These are phyloP conservation scores for Martiniozyma abietophila DNA, from an alignment of 805 yeast species.

Conservation along the genomic window DNA sequence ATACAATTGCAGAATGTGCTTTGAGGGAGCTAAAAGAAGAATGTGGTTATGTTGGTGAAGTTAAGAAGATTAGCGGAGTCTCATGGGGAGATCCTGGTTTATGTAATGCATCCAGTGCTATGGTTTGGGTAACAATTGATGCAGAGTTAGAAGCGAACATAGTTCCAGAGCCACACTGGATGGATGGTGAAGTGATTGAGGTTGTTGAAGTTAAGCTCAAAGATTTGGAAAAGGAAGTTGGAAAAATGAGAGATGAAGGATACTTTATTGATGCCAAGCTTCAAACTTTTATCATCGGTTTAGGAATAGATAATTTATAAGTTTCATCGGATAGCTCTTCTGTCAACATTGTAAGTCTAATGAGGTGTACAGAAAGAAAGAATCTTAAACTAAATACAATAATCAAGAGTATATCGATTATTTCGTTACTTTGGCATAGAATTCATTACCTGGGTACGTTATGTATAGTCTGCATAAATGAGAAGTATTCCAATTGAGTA, in stretches of 20 bases:
- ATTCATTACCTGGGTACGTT: too few relatives aligned
- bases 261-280: slow-evolving; percentile 80
- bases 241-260: slow-evolving; percentile 49
- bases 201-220: slow-evolving; percentile 66
- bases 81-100: slow-evolving; percentile 52
- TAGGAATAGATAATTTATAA: too few relatives aligned
- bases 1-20: slow-evolving; percentile 71
- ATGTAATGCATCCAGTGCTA: slow-evolving; percentile 76
- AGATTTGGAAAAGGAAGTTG: slow-evolving; percentile 45
- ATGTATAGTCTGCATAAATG: too few relatives aligned
- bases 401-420: too few relatives aligned
- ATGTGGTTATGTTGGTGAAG: slow-evolving; percentile 77
- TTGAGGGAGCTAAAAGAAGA: slow-evolving; percentile 83
- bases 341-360: too few relatives aligned
- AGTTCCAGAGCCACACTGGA: slow-evolving; percentile 66
- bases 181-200: slow-evolving; percentile 89
- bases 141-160: slow-evolving; percentile 52
- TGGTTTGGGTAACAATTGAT: slow-evolving; percentile 76
- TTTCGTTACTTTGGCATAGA: too few relatives aligned
- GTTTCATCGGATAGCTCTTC: too few relatives aligned
- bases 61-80: slow-evolving; percentile 20
- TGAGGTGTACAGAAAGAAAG: too few relatives aligned
- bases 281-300: slow-evolving; percentile 77
- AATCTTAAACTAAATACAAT: too few relatives aligned
- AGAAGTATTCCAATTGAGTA: too few relatives aligned